Evolutionary conservation across 202 grass and related monocot genomes (phyloP).

Genomic region (Setaria viridis): DNA sequence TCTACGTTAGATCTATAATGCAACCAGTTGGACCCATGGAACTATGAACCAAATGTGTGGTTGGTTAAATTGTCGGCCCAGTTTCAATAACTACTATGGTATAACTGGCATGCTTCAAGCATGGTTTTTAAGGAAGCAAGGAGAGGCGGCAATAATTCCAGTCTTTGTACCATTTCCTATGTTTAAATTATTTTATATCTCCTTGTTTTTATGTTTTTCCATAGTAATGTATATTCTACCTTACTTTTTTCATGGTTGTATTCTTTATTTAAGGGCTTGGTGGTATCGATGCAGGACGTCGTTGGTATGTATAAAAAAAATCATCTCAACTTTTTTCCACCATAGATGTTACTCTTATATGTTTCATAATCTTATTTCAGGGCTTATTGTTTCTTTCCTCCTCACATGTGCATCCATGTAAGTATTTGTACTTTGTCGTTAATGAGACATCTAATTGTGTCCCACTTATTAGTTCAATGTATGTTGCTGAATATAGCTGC

Average conservation of each 20-base stretch:
- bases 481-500: not conserved
- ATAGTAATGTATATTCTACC: too few species aligned
- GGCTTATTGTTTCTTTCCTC: not conserved
- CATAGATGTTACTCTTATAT: not conserved
- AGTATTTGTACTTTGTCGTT: not conserved
- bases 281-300: not conserved
- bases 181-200: too few species aligned
- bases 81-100: too few species aligned
- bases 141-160: too few species aligned
- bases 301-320: not conserved
- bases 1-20: not conserved
- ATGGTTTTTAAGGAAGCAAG: too few species aligned
- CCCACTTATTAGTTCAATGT: not conserved
- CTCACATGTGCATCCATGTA: not conserved
- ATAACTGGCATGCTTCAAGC: too few species aligned
- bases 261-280: not conserved
- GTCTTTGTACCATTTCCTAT: too few species aligned
- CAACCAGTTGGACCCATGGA: not conserved
- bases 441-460: not conserved
- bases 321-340: not conserved
- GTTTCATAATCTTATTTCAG: not conserved
- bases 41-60: too few species aligned
- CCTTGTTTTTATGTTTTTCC: too few species aligned
- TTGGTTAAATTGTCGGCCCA: too few species aligned
- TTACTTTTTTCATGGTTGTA: not conserved